Conservation (phyloP, 768 basidiomycete genomes). For the Galerina marginata region DNA sequence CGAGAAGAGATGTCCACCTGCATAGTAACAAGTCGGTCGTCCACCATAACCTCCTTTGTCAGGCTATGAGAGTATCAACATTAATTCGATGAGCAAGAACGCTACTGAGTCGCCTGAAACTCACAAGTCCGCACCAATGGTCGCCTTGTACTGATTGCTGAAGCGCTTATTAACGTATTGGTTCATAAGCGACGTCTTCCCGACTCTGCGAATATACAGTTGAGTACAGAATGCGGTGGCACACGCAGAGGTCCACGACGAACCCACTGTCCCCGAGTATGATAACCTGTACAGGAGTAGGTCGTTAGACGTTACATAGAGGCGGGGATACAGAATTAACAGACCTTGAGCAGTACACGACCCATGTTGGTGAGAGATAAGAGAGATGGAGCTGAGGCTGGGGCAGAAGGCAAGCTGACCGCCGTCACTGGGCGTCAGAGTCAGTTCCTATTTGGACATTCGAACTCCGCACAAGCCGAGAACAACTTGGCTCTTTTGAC, state of each 20-base stretch:
- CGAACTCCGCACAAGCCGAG: constrained; percentile 43
- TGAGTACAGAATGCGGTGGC: constrained; percentile 18
- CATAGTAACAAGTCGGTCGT: constrained; percentile 98
- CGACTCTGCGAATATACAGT: constrained; percentile 64
- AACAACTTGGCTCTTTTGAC: background rate
- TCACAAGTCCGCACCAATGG: constrained; percentile 96
- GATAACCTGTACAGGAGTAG: constrained; percentile 72
- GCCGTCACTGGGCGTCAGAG: constrained; percentile 20
- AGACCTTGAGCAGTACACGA: constrained; percentile 85
- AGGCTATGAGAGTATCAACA: constrained; percentile 52
- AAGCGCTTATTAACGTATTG: constrained; percentile 99
- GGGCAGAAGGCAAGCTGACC: constrained; percentile 12
- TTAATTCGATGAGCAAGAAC: constrained; percentile 23
- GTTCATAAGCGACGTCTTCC: constrained; percentile 99
- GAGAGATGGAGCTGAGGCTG: constrained; percentile 19
- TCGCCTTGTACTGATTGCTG: constrained; percentile 99
- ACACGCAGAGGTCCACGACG: constrained; percentile 32
- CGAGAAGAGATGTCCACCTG: constrained; percentile 61
- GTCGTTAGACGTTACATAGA: background rate
- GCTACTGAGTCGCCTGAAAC: constrained; percentile 35
- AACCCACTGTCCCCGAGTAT: constrained; percentile 98
- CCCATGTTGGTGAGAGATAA: constrained; percentile 59
- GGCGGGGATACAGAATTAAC: constrained; percentile 8
- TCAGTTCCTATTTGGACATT: constrained; percentile 33
- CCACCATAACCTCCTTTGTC: constrained; percentile 98